Evolutionary conservation across 257 asterid genomes (phyloP).

Genomic region (Osmanthus fragrans): DNA sequence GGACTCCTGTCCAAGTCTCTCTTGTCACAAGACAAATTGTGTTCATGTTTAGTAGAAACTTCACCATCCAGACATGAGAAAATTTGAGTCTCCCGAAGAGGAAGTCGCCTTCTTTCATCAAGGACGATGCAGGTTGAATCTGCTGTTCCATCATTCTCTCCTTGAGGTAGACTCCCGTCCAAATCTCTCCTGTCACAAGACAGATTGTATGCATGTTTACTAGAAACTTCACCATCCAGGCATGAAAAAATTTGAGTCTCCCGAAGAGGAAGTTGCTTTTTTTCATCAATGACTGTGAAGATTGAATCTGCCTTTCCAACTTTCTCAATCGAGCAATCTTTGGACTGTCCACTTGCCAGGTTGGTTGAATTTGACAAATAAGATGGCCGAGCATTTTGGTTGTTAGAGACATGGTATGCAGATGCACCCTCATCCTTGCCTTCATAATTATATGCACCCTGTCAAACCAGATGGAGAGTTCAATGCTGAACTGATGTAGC

Average conservation of each 20-base stretch:
- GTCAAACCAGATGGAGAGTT: slow-evolving; percentile 35
- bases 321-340: slow-evolving; percentile 25
- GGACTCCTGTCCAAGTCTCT: slow-evolving; percentile 11
- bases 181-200: not conserved
- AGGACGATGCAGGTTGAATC: slow-evolving; percentile 26
- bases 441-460: slow-evolving; percentile 44
- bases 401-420: slow-evolving; percentile 31
- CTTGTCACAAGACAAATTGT: not conserved
- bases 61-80: slow-evolving; percentile 32
- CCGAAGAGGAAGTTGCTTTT: slow-evolving; percentile 28
- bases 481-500: slow-evolving; percentile 25
- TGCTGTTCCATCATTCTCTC: slow-evolving; percentile 27
- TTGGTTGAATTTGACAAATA: slow-evolving; percentile 23
- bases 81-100: slow-evolving; percentile 29
- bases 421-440: slow-evolving; percentile 29
- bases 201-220: slow-evolving; percentile 20
- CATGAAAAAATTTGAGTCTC: slow-evolving; percentile 30
- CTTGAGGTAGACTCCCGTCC: slow-evolving; percentile 18
- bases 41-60: slow-evolving; percentile 22
- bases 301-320: slow-evolving; percentile 27
- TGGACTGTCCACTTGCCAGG: slow-evolving; percentile 28
- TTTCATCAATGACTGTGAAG: slow-evolving; percentile 25
- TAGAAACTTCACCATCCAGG: slow-evolving; percentile 25
- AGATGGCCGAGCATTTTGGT: slow-evolving; percentile 31
- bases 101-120: slow-evolving; percentile 27